A percentile compares a stretch with the other conserved stretches of the same genome.
Evolutionary conservation across 192 early-diverging fungal species (phyloP).

Genomic region (Nowakowskiella sp.): DNA sequence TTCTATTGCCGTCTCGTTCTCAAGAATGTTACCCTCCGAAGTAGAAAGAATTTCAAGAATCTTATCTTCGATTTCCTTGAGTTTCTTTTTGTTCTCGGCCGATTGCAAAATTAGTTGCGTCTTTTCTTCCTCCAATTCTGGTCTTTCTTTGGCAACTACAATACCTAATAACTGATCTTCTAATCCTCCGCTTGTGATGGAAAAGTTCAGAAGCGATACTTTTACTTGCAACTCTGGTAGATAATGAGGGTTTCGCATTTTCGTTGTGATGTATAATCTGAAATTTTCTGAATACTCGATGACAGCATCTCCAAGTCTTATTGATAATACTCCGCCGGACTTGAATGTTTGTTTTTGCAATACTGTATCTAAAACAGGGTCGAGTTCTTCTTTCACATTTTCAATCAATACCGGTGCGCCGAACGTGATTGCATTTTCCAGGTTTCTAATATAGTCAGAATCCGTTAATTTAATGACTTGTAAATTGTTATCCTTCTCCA

Average conservation of each 20-base stretch:
- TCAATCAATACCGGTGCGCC: slow-evolving; percentile 53
- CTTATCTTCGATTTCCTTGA: slow-evolving; percentile 61
- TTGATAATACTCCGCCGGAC: slow-evolving; percentile 52
- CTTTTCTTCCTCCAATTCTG: slow-evolving; percentile 61
- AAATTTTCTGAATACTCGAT: slow-evolving; percentile 53
- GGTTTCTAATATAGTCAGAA: slow-evolving; percentile 46
- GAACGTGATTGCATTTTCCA: slow-evolving; percentile 59
- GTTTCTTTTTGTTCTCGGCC: slow-evolving; percentile 53
- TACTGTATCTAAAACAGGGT: slow-evolving; percentile 52
- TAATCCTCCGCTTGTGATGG: slow-evolving; percentile 61
- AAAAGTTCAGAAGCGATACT: slow-evolving; percentile 60
- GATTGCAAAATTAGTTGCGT: slow-evolving; percentile 53
- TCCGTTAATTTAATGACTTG: slow-evolving; percentile 55
- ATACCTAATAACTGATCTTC: slow-evolving; percentile 60
- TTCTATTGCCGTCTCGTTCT: slow-evolving; percentile 58
- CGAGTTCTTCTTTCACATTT: slow-evolving; percentile 61
- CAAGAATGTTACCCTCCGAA: slow-evolving; percentile 58
- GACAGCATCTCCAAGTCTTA: slow-evolving; percentile 53
- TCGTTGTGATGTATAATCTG: slow-evolving; percentile 57
- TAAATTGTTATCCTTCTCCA: slow-evolving; percentile 57
- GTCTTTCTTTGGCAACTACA: slow-evolving; percentile 54
- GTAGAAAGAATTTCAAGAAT: slow-evolving; percentile 54
- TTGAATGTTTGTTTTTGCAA: slow-evolving; percentile 58
- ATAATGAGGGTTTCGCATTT: slow-evolving; percentile 58
- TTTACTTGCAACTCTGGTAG: slow-evolving; percentile 54